Base-by-base conservation (phyloP, 169 alveolate species). In the Plasmodium reichenowi region DNA sequence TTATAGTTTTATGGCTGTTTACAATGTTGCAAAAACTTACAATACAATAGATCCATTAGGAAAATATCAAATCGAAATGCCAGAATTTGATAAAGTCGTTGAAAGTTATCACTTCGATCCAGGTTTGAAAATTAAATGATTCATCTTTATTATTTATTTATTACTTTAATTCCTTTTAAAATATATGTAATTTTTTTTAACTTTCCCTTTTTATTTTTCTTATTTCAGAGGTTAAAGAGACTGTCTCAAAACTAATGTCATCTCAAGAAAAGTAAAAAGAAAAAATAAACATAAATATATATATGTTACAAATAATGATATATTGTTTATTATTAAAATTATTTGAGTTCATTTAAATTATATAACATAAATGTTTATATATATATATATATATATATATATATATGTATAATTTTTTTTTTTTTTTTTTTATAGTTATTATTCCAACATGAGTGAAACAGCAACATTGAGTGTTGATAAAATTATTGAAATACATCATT, bases 401-500 rank as follows among this genome's bases (percentile, higher is more conserved):
- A 47, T 70, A 15, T 1, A 15, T 70, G 0, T 48, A 58, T 58
- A 43, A 9, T 20, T 43, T 50, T 45, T 29, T 63, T 48, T 52
- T 29, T 54, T 47, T 43, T 8, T 29, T 26, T 47, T 15, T 24
- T 66, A 66, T 59, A 78, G 80, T 54, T 76, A 88, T 88, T 45
- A 86, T 20, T 92, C 93, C 45, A 72, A 74, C 48, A 64, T 74
- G 20, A 88, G 88, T 15, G 88, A 74, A 5, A 24, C 59, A 29
- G 72, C 90, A 68, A 47, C 72, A 58, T 32, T 63, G 90, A 86
- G 93, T 60, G 95, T 88, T 68, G 94, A 93, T 38, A 95, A 93
- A 72, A 88, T 95, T 2, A 78, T 95, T 12, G 89, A 74, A 29
- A 91, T 95, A 52, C 94, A 95, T 80, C 97, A 94, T 90, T 94